A percentile compares a stretch with the other conserved stretches of the same genome.
Conservation (phyloP, 495 filamentous ascomycete genomes). For the Neurospora tetrasperma region DNA sequence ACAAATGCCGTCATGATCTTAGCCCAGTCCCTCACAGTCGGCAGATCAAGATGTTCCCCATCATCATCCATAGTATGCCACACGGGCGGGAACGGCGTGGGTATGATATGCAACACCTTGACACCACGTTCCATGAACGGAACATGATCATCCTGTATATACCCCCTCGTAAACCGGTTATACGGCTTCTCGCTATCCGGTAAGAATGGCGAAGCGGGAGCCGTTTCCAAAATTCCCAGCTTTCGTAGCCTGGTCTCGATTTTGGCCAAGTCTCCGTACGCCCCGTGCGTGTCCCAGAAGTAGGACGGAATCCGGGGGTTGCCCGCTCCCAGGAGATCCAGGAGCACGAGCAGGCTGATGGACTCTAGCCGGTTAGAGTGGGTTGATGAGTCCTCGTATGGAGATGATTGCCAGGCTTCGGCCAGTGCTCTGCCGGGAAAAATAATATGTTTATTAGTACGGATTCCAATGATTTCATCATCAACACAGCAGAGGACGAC, state of each 20-base stretch:
- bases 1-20: constrained; percentile 72
- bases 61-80: constrained; percentile 87
- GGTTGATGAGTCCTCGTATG: constrained; percentile 7
- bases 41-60: constrained; percentile 72
- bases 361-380: constrained; percentile 55
- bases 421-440: constrained; percentile 15
- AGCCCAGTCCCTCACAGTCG: constrained; percentile 82
- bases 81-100: constrained; percentile 67
- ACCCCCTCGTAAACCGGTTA: constrained; percentile 32
- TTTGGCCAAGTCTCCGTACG: constrained; percentile 59
- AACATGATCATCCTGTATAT: constrained; percentile 76
- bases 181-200: constrained; percentile 44
- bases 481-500: not conserved
- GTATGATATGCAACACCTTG: constrained; percentile 79
- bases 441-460: constrained; percentile 7
- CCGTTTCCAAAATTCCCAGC: constrained; percentile 29
- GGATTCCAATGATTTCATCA: not conserved
- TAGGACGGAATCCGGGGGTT: constrained; percentile 67
- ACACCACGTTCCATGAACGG: constrained; percentile 83
- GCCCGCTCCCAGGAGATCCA: constrained; percentile 73
- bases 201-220: constrained; percentile 28
- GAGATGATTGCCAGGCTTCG: constrained; percentile 14
- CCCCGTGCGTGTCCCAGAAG: constrained; percentile 87
- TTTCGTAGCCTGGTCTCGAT: constrained; percentile 62
- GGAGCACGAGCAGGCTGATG: constrained; percentile 83